Evolutionary conservation across 2,329 filamentous ascomycete genomes (phyloP).

Genomic region (Mollisiaceae sp.): DNA sequence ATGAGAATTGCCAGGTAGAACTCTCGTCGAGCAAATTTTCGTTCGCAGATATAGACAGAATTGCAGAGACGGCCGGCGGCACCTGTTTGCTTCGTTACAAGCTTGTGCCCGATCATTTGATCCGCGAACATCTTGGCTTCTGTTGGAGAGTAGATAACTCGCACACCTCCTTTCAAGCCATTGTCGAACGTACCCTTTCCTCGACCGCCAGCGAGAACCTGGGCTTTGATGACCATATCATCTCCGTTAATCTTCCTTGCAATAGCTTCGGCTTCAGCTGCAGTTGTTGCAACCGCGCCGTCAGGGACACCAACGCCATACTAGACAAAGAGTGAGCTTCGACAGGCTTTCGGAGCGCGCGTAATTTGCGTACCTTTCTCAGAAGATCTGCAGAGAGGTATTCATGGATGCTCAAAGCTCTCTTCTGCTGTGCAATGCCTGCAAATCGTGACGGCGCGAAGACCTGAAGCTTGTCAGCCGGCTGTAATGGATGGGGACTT

Average conservation of each 20-base stretch:
- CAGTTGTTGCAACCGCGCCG: slow-evolving; percentile 81
- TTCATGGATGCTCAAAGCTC: slow-evolving; percentile 96
- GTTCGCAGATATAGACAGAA: slow-evolving; percentile 98
- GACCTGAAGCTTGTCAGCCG: slow-evolving; percentile 46
- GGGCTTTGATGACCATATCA: slow-evolving; percentile 99
- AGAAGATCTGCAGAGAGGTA: slow-evolving; percentile 95
- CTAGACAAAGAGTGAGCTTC: slow-evolving; percentile 54
- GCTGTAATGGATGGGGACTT: slow-evolving; percentile 29
- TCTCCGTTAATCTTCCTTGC: slow-evolving; percentile 90
- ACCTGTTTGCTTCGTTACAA: slow-evolving; percentile 99
- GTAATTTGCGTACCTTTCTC: slow-evolving; percentile 59
- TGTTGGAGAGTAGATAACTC: slow-evolving; percentile 98
- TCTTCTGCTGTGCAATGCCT: slow-evolving; percentile 75
- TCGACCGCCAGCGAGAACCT: slow-evolving; percentile 96
- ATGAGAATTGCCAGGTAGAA: slow-evolving; percentile 99
- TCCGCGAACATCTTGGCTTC: slow-evolving; percentile 96
- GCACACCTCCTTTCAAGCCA: slow-evolving; percentile 97
- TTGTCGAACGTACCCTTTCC: slow-evolving; percentile 99
- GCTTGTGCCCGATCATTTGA: slow-evolving; percentile 99
- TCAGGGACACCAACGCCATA: slow-evolving; percentile 95
- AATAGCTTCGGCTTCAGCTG: slow-evolving; percentile 87
- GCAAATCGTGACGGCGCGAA: slow-evolving; percentile 61
- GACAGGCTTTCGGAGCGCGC: slow-evolving; percentile 27
- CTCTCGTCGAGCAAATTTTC: slow-evolving; percentile 98
- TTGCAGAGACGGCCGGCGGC: slow-evolving; percentile 92